phyloP scores from a whole-genome alignment of 73 alveolate species.

The Paraurostyla sp. region DNA sequence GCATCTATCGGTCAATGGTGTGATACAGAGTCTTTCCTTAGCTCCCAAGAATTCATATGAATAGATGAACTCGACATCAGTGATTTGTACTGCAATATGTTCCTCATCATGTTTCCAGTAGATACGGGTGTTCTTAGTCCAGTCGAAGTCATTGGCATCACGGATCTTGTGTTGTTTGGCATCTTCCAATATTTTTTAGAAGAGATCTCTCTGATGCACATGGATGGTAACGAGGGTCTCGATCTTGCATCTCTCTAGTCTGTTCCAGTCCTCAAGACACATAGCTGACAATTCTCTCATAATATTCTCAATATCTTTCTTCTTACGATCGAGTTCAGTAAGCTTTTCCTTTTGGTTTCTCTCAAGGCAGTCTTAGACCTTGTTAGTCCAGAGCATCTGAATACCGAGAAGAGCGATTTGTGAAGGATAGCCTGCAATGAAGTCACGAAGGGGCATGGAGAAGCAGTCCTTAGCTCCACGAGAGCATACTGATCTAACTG shows the following conservation, averaged over 20 bases:
- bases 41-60: constrained; percentile 99
- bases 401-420: constrained; percentile 91
- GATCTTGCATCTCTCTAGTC: constrained; percentile 89
- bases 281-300: constrained; percentile 86
- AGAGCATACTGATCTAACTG: constrained; percentile 91
- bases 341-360: constrained; percentile 84
- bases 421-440: constrained; percentile 81
- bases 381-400: constrained; percentile 94
- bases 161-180: constrained; percentile 73
- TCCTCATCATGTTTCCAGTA: constrained; percentile 97
- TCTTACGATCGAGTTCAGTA: constrained; percentile 83
- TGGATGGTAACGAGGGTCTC: constrained; percentile 97
- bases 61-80: constrained; percentile 99
- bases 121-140: constrained; percentile 98
- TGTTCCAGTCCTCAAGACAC: constrained; percentile 88
- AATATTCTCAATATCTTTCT: constrained; percentile 87
- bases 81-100: constrained; percentile 94
- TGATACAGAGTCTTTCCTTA: constrained; percentile 99
- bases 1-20: constrained; percentile 99
- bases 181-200: constrained; percentile 90
- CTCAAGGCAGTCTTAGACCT: constrained; percentile 93
- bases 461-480: constrained; percentile 87
- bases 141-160: constrained; percentile 99
- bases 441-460: constrained; percentile 76
- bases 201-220: constrained; percentile 97